A percentile compares a stretch with the other conserved stretches of the same genome.
phyloP scores from a whole-genome alignment of 805 yeast genomes.

The Candida anglica region DNA sequence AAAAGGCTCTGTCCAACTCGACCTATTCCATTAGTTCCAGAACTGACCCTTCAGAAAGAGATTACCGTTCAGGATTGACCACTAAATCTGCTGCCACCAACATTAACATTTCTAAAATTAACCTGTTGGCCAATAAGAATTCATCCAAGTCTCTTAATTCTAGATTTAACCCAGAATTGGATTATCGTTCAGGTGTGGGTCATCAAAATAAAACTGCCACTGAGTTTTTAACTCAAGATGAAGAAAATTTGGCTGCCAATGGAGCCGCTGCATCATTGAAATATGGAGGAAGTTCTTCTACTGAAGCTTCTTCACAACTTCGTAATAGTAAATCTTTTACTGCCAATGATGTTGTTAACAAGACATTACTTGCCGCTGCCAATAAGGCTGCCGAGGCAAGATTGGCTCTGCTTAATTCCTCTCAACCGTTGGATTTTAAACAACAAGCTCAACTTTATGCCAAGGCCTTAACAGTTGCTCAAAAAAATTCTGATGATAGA shows the following conservation, averaged over 20 bases:
- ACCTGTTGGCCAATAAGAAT: conserved; percentile 32
- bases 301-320: conserved; percentile 16
- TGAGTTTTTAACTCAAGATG: conserved; percentile 36
- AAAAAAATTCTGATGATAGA: conserved; percentile 59
- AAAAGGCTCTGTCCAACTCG: conserved; percentile 36
- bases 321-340: conserved; percentile 30
- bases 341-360: conserved; percentile 43
- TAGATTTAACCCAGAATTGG: conserved; percentile 39
- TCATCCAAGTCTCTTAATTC: conserved; percentile 36
- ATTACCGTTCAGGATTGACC: conserved; percentile 30
- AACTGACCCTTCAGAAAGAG: conserved; percentile 36
- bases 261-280: conserved; percentile 57
- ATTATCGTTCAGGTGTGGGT: conserved; percentile 36
- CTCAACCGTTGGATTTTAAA: conserved; percentile 28
- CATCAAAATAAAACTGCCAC: conserved; percentile 10
- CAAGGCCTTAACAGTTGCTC: conserved; percentile 75
- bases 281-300: conserved; percentile 26
- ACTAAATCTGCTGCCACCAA: conserved; percentile 10
- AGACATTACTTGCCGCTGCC: conserved; percentile 47
- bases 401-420: conserved; percentile 24
- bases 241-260: conserved; percentile 47
- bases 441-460: conserved; percentile 57
- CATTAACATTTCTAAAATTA: conserved; percentile 32
- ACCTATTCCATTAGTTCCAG: conserved; percentile 42
- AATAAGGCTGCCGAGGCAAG: conserved; percentile 42